Percentiles rank a stretch among this genome's conserved stretches.
Evolutionary conservation across 257 asterid species (phyloP).

Genomic region (Ocimum tenuiflorum): DNA sequence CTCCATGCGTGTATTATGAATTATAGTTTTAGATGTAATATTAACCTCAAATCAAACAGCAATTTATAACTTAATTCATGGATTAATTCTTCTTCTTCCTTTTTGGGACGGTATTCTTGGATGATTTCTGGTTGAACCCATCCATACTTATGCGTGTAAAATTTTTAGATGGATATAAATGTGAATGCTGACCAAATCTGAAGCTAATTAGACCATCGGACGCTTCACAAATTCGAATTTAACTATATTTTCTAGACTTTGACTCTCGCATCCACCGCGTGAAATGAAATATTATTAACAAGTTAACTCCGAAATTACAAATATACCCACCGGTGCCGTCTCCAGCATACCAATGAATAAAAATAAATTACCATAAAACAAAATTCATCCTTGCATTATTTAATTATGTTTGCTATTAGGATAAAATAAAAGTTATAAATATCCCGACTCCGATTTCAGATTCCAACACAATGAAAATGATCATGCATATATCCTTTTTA

Average conservation of each 20-base stretch:
- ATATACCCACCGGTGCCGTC: too few species aligned
- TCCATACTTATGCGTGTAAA: too few species aligned
- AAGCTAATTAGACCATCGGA: background rate
- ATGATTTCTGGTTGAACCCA: too few species aligned
- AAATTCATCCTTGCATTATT: background rate
- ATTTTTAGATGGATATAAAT: background rate
- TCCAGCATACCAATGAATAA: too few species aligned
- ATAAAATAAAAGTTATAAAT: background rate
- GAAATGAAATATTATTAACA: background rate
- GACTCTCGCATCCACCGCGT: background rate
- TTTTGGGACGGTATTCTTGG: too few species aligned
- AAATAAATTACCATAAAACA: too few species aligned
- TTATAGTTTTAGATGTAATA: too few species aligned
- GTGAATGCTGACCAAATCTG: background rate
- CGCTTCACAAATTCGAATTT: background rate
- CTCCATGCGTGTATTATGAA: too few species aligned
- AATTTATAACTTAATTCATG: too few species aligned
- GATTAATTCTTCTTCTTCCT: too few species aligned
- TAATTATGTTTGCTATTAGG: background rate
- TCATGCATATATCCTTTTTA: background rate
- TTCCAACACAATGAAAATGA: background rate
- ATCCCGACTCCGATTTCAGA: background rate
- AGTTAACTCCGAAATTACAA: background rate
- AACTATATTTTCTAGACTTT: background rate
- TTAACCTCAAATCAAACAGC: too few species aligned